Percentiles rank a stretch among this genome's conserved stretches.
Conservation (phyloP, 768 basidiomycete species). For the Amanita pallidorosea region DNA sequence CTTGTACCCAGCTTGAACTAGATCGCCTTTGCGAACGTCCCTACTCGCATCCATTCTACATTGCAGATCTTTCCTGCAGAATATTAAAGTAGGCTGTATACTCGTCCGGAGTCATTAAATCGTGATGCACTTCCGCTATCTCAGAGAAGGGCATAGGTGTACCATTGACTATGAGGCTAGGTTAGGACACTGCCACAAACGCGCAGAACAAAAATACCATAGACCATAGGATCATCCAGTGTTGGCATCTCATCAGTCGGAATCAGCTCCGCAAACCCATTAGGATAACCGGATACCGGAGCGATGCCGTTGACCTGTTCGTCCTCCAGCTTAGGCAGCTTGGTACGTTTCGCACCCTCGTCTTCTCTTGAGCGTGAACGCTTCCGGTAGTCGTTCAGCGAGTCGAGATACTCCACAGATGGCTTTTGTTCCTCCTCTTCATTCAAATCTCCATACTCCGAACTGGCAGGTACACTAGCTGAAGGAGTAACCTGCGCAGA, state of each 20-base stretch:
- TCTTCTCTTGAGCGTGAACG: conserved; percentile 61
- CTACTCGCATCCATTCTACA: not conserved
- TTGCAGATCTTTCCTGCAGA: conserved; percentile 33
- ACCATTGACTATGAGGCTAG: conserved; percentile 51
- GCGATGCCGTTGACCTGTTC: conserved; percentile 14
- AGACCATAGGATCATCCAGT: conserved; percentile 54
- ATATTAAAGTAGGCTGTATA: conserved; percentile 76
- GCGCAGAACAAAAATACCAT: conserved; percentile 34
- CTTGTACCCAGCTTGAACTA: not conserved
- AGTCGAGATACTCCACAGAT: conserved; percentile 53
- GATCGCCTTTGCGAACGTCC: too few relatives aligned
- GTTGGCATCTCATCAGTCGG: conserved; percentile 14
- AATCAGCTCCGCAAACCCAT: conserved; percentile 9
- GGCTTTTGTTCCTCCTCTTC: conserved; percentile 69
- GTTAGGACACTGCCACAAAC: not conserved
- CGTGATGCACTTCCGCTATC: conserved; percentile 88
- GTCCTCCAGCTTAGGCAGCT: conserved; percentile 27
- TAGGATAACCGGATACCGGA: conserved; percentile 9
- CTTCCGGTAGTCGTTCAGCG: conserved; percentile 63
- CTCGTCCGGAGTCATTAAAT: conserved; percentile 88
- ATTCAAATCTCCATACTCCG: conserved; percentile 40
- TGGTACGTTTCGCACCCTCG: conserved; percentile 34
- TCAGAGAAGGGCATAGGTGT: conserved; percentile 60
- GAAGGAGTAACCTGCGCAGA: conserved; percentile 53
- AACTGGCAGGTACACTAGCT: conserved; percentile 32